Conservation (phyloP, 2,329 filamentous ascomycete genomes). For the Coniochaeta sp. region DNA sequence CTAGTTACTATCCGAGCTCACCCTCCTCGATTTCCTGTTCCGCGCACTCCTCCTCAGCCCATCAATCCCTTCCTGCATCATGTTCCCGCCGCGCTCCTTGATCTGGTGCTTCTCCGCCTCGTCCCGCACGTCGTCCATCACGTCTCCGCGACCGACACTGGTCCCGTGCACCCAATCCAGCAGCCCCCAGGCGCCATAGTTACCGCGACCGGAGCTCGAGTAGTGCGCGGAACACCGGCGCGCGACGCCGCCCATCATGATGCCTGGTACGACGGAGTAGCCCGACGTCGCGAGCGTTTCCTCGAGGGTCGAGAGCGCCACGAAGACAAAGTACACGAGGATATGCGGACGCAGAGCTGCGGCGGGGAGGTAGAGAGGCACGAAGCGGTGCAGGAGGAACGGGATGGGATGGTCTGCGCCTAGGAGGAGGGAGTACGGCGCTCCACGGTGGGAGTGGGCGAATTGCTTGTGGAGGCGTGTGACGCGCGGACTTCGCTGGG, state of each 20-base stretch:
- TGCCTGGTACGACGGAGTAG: constrained; percentile 51
- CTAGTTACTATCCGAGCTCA: not conserved
- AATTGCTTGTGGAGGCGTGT: constrained; percentile 34
- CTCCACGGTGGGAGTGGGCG: constrained; percentile 45
- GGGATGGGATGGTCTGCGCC: constrained; percentile 62
- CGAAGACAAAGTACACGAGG: constrained; percentile 62
- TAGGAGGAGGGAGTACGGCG: constrained; percentile 54
- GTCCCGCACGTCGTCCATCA: constrained; percentile 44
- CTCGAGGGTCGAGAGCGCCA: constrained; percentile 55
- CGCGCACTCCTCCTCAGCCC: constrained; percentile 18
- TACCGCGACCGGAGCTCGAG: constrained; percentile 39
- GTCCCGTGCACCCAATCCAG: constrained; percentile 56
- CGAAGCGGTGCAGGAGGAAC: constrained; percentile 53
- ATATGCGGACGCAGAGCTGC: constrained; percentile 59
- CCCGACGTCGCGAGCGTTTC: constrained; percentile 62
- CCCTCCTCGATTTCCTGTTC: constrained; percentile 5
- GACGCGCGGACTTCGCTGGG: constrained; percentile 17
- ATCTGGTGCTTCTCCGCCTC: constrained; percentile 49
- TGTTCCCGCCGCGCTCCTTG: constrained; percentile 27
- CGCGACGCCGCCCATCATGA: constrained; percentile 42
- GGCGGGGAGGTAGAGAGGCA: constrained; percentile 60
- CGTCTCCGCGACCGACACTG: constrained; percentile 40
- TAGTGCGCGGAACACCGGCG: constrained; percentile 21
- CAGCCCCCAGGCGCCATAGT: constrained; percentile 55
- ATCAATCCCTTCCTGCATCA: constrained; percentile 25